Conservation (phyloP, 1,284 basidiomycete genomes). For the Cutaneotrichosporon spelunceum region DNA sequence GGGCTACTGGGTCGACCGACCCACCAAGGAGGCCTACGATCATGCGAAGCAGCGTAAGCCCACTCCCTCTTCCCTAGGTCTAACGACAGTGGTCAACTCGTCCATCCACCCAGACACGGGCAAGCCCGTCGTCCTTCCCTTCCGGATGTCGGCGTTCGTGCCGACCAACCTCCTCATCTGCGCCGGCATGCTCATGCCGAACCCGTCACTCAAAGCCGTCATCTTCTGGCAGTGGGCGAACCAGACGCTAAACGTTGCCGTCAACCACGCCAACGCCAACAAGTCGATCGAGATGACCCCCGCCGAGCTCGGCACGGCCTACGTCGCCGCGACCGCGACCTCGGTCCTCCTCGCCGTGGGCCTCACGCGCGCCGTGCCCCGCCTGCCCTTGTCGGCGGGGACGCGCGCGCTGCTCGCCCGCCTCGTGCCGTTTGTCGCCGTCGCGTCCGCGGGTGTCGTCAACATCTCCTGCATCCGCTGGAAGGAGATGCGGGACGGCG, state of each 20-base stretch:
- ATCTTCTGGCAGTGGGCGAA: conserved; percentile 60
- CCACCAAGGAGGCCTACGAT: conserved; percentile 46
- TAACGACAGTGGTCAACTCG: conserved; percentile 50
- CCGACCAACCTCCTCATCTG: conserved; percentile 55
- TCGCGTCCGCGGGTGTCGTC: conserved; percentile 55
- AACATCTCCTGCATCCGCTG: conserved; percentile 58
- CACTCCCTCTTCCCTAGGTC: too few relatives aligned
- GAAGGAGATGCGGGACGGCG: conserved; percentile 59
- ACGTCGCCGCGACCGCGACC: conserved; percentile 55
- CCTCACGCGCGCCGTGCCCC: conserved; percentile 54
- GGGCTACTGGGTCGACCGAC: conserved; percentile 44
- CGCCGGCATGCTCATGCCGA: conserved; percentile 54
- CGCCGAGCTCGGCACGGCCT: conserved; percentile 54
- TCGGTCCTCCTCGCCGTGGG: conserved; percentile 57
- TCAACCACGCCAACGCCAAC: conserved; percentile 54
- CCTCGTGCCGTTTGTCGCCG: conserved; percentile 56
- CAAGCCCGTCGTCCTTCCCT: conserved; percentile 55
- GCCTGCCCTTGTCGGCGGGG: conserved; percentile 39
- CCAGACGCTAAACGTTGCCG: conserved; percentile 54
- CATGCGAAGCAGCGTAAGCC: conserved; percentile 53
- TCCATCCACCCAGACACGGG: conserved; percentile 56
- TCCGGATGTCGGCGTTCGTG: conserved; percentile 57
- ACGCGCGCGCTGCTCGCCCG: conserved; percentile 50
- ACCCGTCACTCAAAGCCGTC: conserved; percentile 48
- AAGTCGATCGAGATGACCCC: conserved; percentile 54